A percentile compares a stretch with the other conserved stretches of the same genome.
Evolutionary conservation across 306 rosid genomes (phyloP).

Genomic region (Vigna trinervia): DNA sequence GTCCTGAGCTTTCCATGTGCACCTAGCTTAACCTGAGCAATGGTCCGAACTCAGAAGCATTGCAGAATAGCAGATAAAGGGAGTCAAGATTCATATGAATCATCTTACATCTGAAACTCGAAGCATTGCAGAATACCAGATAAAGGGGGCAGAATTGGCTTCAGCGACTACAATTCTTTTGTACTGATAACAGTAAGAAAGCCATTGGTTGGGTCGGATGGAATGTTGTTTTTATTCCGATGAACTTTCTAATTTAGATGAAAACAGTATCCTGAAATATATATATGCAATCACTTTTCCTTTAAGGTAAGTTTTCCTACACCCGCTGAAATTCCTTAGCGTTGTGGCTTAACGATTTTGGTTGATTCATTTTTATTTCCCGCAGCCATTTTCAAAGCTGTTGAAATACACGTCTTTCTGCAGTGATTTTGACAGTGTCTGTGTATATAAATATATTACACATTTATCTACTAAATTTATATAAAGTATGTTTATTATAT

Average conservation of each 20-base stretch:
- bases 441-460: too few relatives aligned
- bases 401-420: too few relatives aligned
- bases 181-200: constrained; percentile 12
- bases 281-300: neutral
- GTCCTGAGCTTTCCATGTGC: neutral
- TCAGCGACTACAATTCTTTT: neutral
- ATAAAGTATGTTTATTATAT: too few relatives aligned
- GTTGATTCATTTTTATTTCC: neutral
- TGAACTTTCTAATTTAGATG: neutral
- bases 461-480: too few relatives aligned
- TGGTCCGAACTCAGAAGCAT: constrained; percentile 33
- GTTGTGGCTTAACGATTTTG: neutral
- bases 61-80: neutral
- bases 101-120: neutral
- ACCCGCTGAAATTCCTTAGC: neutral
- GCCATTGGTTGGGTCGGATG: constrained; percentile 12
- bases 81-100: constrained; percentile 25
- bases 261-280: constrained; percentile 7
- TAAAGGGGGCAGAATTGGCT: neutral
- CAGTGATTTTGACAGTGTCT: too few relatives aligned
- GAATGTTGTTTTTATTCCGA: neutral
- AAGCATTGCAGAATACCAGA: neutral
- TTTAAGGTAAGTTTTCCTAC: neutral
- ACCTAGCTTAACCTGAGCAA: constrained; percentile 24
- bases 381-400: neutral